Base-by-base conservation (phyloP, 1,284 basidiomycete species). In the Athelia psychrophila region DNA sequence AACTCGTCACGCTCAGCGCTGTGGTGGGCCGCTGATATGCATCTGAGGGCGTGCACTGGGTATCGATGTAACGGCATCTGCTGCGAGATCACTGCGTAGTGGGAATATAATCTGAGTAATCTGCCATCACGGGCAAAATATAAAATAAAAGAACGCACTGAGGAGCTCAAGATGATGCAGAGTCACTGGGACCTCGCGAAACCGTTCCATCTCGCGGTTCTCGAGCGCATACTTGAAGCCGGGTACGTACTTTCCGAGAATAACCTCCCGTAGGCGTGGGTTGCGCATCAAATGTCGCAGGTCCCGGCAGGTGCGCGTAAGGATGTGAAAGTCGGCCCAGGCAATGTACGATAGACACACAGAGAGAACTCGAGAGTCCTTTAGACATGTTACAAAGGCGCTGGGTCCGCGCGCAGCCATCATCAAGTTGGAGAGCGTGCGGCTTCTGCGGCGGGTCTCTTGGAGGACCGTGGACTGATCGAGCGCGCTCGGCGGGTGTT, bases 161-260 rank as follows among this genome's bases (percentile, higher is more conserved):
- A 89, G 76, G 19, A 83, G 65, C 56, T 81, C 74, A 13, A 89
- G 67, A 62, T 88, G 82, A 48, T 74, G 66, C 38, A 88, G 68
- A 35, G 77, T 72, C 54, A 88, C 61, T 4, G 72, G 70, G 23
- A 89, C 66, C 47, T 77, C 72, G 51, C 75, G 72, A 53, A 72
- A 71, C 6, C 70, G 59, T 38, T 66, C 58, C 20, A 68, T 52
- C 56, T 81, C 76, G 25, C 74, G 65, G 44, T 67, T 59, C 3
- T 65, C 67, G 36, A 81, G 60, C 32, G 76, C 77, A 32, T 68
- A 58, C 3, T 65, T 62, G 62, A 83, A 90, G 4, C 77, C 79
- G 0, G 83, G 81, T 1, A 91, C 74, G 59, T 77, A 86, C 32
- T 74, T 77, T 5, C 77, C 65, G 23, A 91, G 75, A 38, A 89